These are phyloP conservation scores for Phaeotremella fagi DNA, from an alignment of 768 basidiomycete genomes.

Conservation along the genomic window DNA sequence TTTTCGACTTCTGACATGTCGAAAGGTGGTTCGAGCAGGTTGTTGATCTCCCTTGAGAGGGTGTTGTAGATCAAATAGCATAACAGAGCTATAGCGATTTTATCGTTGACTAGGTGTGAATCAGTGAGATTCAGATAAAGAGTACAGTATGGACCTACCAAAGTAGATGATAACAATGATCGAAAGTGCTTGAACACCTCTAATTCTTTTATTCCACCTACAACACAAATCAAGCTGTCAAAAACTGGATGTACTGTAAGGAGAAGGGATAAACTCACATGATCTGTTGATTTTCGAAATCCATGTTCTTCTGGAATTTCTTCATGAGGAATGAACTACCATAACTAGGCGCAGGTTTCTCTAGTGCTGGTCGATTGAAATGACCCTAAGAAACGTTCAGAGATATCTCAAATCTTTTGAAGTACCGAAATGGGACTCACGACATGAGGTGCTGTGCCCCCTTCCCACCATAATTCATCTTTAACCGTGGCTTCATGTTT, in stretches of 20 bases:
- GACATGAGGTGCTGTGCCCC: conserved; percentile 34
- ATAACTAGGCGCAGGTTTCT: conserved; percentile 14
- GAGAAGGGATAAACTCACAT: conserved; percentile 17
- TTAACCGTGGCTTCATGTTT: conserved; percentile 16
- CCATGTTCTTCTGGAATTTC: conserved; percentile 26
- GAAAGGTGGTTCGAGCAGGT: conserved; percentile 22
- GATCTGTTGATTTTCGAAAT: conserved; percentile 23
- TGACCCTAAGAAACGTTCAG: conserved; percentile 25
- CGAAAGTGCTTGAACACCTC: conserved; percentile 26
- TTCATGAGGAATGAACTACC: conserved; percentile 19
- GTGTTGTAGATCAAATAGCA: conserved; percentile 20
- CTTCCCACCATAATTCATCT: conserved; percentile 35
- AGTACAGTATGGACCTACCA: conserved; percentile 20
- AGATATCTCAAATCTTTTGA: neutral
- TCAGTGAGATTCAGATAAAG: neutral
- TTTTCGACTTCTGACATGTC: conserved; percentile 9
- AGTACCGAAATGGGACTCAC: conserved; percentile 7
- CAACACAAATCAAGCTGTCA: too few relatives aligned
- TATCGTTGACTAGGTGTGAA: conserved; percentile 11
- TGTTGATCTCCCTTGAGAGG: conserved; percentile 16
- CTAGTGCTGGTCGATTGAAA: conserved; percentile 36
- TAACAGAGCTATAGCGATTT: conserved; percentile 13
- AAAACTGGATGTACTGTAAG: too few relatives aligned
- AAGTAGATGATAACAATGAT: conserved; percentile 26
- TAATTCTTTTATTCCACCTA: conserved; percentile 39